These are phyloP conservation scores for Fusarium dimerum DNA, from an alignment of 2,329 filamentous ascomycete genomes.

Conservation along the genomic window DNA sequence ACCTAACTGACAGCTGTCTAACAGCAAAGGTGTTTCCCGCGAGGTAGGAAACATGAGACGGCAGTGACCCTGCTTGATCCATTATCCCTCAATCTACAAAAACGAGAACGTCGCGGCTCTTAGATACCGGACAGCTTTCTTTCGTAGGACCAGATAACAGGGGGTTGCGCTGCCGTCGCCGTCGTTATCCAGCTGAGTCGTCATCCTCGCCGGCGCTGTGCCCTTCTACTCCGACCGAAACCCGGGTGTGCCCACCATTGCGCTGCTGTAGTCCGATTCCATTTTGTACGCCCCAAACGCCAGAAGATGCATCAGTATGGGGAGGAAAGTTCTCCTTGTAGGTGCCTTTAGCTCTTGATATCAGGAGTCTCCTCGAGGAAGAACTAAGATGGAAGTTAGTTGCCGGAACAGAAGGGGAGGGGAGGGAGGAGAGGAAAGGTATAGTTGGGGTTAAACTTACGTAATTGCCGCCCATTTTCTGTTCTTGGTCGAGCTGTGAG, in stretches of 20 bases:
- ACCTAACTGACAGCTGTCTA: constrained; percentile 25
- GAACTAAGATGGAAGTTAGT: constrained; percentile 59
- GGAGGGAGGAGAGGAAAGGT: neutral
- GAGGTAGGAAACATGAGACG: constrained; percentile 47
- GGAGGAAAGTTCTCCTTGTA: constrained; percentile 35
- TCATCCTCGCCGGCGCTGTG: constrained; percentile 62
- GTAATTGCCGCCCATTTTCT: constrained; percentile 92
- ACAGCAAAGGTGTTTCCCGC: constrained; percentile 34
- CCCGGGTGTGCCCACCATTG: constrained; percentile 31
- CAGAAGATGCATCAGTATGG: constrained; percentile 35
- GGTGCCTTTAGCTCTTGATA: constrained; percentile 51
- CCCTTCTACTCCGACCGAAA: constrained; percentile 44
- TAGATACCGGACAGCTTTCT: constrained; percentile 2
- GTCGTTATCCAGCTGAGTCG: constrained; percentile 63
- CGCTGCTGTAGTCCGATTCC: constrained; percentile 32
- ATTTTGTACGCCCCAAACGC: constrained; percentile 57
- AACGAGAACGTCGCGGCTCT: constrained; percentile 8
- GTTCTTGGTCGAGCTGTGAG: constrained; percentile 95
- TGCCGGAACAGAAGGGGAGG: neutral
- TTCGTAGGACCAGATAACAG: constrained; percentile 64
- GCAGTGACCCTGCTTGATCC: constrained; percentile 65
- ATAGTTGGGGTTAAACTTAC: constrained; percentile 51
- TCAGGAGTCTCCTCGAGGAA: constrained; percentile 80
- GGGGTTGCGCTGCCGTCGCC: constrained; percentile 64
- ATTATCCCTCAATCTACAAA: constrained; percentile 57